Evolutionary conservation across 2,329 filamentous ascomycete genomes (phyloP), one percentile per base, ranked within the genome.

Genomic region (Ophiognomonia clavigignenti-juglandacearum): DNA sequence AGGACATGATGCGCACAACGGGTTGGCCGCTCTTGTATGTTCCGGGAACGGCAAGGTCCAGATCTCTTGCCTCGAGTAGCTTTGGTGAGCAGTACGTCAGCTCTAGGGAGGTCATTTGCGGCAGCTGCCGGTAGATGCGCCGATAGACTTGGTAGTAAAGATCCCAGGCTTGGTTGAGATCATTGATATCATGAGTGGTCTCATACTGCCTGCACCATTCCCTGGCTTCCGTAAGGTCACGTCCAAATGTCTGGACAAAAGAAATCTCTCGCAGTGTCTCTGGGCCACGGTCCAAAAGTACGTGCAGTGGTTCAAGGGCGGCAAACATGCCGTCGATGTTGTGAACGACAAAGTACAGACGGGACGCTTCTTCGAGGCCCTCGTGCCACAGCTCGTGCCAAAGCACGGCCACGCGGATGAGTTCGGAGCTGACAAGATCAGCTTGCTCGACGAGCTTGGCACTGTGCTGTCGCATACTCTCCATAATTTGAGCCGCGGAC

Each of bases 371-470:
- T 66, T 98, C 93, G 14, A 99, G 75, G 23, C 88, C 95, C 66
- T 99, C 95, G 56, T 98, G 93, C 93, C 93, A 99, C 55, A 95
- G 86, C 61, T 99, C 93, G 61, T 99, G 93, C 95, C 95, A 98
- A 20, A 98, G 68, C 2, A 98, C 92, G 14, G 93, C 93, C 50
- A 98, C 95, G 43, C 93, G 84, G 61, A 99, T 97, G 47, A 99
- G 80, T 64, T 99, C 95, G 60, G 93, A 87, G 63, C 92, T 97
- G 56, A 99, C 91, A 39, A 91, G 77, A 62, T 96, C 92, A 29
- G 93, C 93, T 66, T 99, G 93, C 55, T 96, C 88, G 8, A 98
- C 93, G 29, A 99, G 78, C 57, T 82, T 86, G 18, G 89, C 84
- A 61, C 91, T 97, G 63, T 99, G 95, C 56, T 92, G 86, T 32